Base-by-base conservation (phyloP, 805 yeast genomes). In the Suhomyces pyralidae region DNA sequence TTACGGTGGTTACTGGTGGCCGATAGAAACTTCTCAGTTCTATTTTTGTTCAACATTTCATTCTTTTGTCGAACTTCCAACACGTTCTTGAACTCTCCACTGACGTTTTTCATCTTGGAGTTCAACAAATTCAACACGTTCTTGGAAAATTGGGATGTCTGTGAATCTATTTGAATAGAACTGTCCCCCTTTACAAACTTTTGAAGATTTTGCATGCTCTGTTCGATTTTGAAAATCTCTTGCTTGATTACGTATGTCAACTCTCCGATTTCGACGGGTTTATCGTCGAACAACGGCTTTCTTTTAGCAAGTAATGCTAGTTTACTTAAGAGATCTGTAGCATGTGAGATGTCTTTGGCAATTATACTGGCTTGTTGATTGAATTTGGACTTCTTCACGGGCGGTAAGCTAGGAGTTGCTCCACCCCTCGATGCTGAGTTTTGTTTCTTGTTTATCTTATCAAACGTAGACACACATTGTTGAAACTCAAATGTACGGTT, bases 401-500 rank as follows among this genome's bases (percentile, higher is more conserved):
- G 66, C 20, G 40, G 46, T 22, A 20, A 22, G 12, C 19, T n/a
- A 12, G 28, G n/a, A 20, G 22, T 25, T 48, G 42, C 9, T 50
- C 36, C 25, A 53, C 40, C 25, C 48, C 32, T 24, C 40, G 55
- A 48, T 52, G 25, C 34, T 19, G 26, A 32, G 48, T 54, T 61
- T 60, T 65, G 67, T 55, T 74, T 74, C 61, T 81, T 77, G 61
- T 81, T 77, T 51, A 82, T 81, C 60, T 82, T 83, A 64, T 85
- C 84, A 68, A 86, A 85, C 2, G 92, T 82, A 45, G 83, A 71
- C 28, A 93, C 97, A 65, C 97, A 90, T 64, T 91, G 92, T 60
- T 91, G 93, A 74, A 93, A 93, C 77, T 93, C 98, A 56, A 82
- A 78, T 7, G 98, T 93, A 59, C 99, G 79, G 71, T 93, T 96